Base-by-base conservation (phyloP, 306 rosid species). In the Prunus fruticosa region DNA sequence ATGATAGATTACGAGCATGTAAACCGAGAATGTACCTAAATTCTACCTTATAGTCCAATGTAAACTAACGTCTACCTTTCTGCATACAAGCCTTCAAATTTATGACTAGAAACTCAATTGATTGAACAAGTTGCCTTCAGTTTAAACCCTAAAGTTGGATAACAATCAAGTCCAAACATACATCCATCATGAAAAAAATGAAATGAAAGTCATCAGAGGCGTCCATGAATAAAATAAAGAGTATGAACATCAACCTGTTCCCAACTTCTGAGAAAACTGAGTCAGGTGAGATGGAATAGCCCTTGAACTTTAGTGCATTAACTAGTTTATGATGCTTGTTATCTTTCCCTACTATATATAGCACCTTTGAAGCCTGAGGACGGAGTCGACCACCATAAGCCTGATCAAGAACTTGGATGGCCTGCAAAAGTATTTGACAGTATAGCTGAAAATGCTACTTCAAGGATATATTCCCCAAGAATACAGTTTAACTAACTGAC, bases 281-380 rank as follows among this genome's bases (percentile, higher is more conserved):
- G 69, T 47, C 86, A 6, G 69, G 56, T 69, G 73, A 68, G 30
- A 74, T 25, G 54, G 78, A 82, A 82, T 83, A 85, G 63, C 89
- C 90, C 73, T 77, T 83, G 80, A 80, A 72, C 76, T 88, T 79
- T 64, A 91, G 86, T 13, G 77, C 23, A 72, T 82, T 71, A 45
- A 72, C 84, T 81, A 91, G 67, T 58, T 84, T 71, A 51, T 51
- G 57, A 73, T 76, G 25, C 72, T 83, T 86, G 60, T 78, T 57
- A 67, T 80, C 89, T 68, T 85, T 85, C 82, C 85, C 83, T 19
- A 85, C 74, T 62, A 89, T 73, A 80, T 63, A 84, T 54, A 89
- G 86, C 82, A 86, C 78, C 51, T 86, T 79, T 69, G 84, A 78
- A 30, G 63, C 87, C 34, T 62, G 73, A 30, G 56, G 16, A 18